Evolutionary conservation across 1,139 yeast genomes (phyloP), one percentile per base, ranked within the genome.

Genomic region (Candida dubliniensis): DNA sequence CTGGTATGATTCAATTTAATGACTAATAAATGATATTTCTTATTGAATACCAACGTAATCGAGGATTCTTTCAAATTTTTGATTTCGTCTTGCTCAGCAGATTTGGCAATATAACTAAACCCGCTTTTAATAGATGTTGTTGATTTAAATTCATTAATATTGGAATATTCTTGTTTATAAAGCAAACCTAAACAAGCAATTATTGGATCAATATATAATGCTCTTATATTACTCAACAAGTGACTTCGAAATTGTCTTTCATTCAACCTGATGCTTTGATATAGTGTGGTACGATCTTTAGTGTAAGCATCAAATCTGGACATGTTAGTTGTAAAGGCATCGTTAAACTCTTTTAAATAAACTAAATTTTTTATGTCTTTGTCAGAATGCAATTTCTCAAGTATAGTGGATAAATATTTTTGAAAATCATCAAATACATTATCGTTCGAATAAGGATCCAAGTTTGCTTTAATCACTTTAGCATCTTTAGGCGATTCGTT

Each of bases 171-270:
- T 40, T 67, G 66, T 32, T 61, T 57, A 47, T 64, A 71, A 38
- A 64, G 65, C 34, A 64, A 55, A 14, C 62, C 64, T 43, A 61
- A 48, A 40, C 71, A 54, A 33, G 74, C 76, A 48, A 71, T 61
- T 37, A 71, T 60, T 34, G 76, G 76, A 45, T 72, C 76, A 35
- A 72, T 53, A 50, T 65, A 73, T 39, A 71, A 65, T 40, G 64
- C 63, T 44, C 61, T 61, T 45, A 73, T 62, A 47, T 67, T 66
- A 38, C 63, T 68, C 52, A 69, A 58, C 34, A 73, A 55, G 47
- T 66, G 60, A 41, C 65, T 64, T 35, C 75, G 63, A 47, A 64
- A 64, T 54, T 70, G 74, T 41, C 62, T 60, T 48, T 72, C 78
- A 46, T 54, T 59, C 8, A 47, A 39, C 26, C 43, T 38, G 36